Evolutionary conservation across 2,329 filamentous ascomycete species (phyloP).

Genomic region (Capronia epimyces): DNA sequence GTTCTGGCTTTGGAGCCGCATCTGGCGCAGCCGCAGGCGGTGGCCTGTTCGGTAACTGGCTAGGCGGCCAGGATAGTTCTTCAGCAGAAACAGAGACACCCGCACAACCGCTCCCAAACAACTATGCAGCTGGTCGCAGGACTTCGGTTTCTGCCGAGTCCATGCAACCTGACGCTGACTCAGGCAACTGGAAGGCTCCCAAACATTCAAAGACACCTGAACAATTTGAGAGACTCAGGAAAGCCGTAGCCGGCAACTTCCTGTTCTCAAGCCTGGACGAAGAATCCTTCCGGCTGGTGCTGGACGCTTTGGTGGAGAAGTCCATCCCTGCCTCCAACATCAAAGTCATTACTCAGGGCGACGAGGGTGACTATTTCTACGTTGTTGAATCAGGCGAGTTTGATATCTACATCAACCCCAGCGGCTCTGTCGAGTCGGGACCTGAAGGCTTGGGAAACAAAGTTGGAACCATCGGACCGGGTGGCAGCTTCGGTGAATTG

Average conservation of each 20-base stretch:
- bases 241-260: constrained; percentile 82
- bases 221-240: constrained; percentile 71
- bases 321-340: constrained; percentile 85
- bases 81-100: constrained; percentile 47
- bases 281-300: constrained; percentile 78
- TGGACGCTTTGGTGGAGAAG: constrained; percentile 90
- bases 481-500: constrained; percentile 92
- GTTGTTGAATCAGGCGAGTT: constrained; percentile 88
- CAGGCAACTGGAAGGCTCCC: constrained; percentile 87
- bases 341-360: constrained; percentile 90
- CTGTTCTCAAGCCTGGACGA: constrained; percentile 92
- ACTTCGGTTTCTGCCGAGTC: constrained; percentile 97
- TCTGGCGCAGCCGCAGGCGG: constrained; percentile 33
- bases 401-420: constrained; percentile 80
- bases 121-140: constrained; percentile 80
- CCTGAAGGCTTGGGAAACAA: constrained; percentile 74
- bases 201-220: constrained; percentile 76
- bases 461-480: constrained; percentile 75
- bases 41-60: constrained; percentile 28
- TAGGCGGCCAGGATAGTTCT: constrained; percentile 15
- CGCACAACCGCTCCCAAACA: constrained; percentile 59
- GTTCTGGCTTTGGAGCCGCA: constrained; percentile 51
- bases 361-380: constrained; percentile 96
- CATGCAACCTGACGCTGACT: constrained; percentile 77
- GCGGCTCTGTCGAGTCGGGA: constrained; percentile 72